phyloP scores from a whole-genome alignment of 2,329 filamentous ascomycete species.

The Beauveria brongniartii region DNA sequence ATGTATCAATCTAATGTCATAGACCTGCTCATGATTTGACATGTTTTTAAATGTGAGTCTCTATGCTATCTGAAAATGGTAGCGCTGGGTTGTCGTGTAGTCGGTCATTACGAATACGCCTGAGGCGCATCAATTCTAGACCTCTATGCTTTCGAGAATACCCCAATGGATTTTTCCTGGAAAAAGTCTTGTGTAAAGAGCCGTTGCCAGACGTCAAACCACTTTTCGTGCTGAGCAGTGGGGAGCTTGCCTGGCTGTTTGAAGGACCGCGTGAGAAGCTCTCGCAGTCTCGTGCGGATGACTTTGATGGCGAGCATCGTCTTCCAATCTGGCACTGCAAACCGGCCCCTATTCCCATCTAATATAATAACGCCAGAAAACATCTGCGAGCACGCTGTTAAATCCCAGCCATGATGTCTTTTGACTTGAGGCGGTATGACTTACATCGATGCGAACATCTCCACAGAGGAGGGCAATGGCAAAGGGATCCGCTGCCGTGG shows the following conservation, averaged over 20 bases:
- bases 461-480: constrained; percentile 79
- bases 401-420: not conserved
- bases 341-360: constrained; percentile 79
- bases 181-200: constrained; percentile 52
- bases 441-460: constrained; percentile 77
- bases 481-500: constrained; percentile 71
- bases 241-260: constrained; percentile 55
- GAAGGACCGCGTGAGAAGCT: constrained; percentile 66
- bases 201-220: constrained; percentile 66
- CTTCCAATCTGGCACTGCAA: constrained; percentile 82
- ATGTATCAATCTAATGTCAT: not conserved
- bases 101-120: not conserved
- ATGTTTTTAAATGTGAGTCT: not conserved
- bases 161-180: constrained; percentile 22
- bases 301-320: constrained; percentile 83
- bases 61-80: not conserved
- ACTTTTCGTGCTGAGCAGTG: constrained; percentile 61
- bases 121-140: not conserved
- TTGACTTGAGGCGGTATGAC: constrained; percentile 16
- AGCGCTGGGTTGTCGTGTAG: not conserved
- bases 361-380: constrained; percentile 81
- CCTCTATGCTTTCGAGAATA: constrained; percentile 22
- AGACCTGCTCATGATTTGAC: not conserved
- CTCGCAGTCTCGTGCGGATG: constrained; percentile 63
- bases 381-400: constrained; percentile 42